A percentile compares a stretch with the other conserved stretches of the same genome.
phyloP scores from a whole-genome alignment of 1,284 basidiomycete genomes.

The Heterobasidion occidentale region DNA sequence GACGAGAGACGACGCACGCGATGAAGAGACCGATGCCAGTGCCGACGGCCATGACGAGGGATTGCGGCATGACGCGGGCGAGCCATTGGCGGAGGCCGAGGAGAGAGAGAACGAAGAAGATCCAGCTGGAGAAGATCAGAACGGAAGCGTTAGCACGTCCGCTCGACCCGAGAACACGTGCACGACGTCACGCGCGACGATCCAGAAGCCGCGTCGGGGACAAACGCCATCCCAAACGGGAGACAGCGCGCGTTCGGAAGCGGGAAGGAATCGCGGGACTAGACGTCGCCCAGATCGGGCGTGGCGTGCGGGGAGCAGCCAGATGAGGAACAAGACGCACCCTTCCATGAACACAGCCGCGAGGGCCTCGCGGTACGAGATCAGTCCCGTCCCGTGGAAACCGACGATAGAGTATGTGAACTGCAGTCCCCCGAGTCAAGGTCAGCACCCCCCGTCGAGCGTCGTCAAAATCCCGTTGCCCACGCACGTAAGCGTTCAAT shows the following conservation, averaged over 20 bases:
- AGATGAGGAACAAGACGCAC: no score
- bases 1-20: slow-evolving; percentile 29
- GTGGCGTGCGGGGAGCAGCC: no score
- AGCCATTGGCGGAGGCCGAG: slow-evolving; percentile 89
- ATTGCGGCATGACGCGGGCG: slow-evolving; percentile 82
- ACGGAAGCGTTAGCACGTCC: neutral
- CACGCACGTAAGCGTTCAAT: slow-evolving; percentile 74
- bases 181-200: no score
- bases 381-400: slow-evolving; percentile 69
- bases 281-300: slow-evolving; percentile 20
- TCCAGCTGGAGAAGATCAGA: slow-evolving; percentile 31
- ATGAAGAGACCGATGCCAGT: slow-evolving; percentile 86
- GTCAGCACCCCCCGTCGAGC: no score
- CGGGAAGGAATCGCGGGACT: slow-evolving; percentile 11
- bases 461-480: neutral
- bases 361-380: slow-evolving; percentile 78
- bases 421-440: slow-evolving; percentile 25
- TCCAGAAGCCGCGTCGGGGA: no score
- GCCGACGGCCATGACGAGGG: slow-evolving; percentile 78
- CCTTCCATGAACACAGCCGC: slow-evolving; percentile 86
- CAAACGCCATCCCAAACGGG: no score
- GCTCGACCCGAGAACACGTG: no score
- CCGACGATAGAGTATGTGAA: slow-evolving; percentile 88
- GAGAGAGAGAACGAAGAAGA: slow-evolving; percentile 79
- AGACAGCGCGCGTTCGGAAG: no score